phyloP scores from a whole-genome alignment of 495 filamentous ascomycete genomes.

The Aspergillus cavernicola region DNA sequence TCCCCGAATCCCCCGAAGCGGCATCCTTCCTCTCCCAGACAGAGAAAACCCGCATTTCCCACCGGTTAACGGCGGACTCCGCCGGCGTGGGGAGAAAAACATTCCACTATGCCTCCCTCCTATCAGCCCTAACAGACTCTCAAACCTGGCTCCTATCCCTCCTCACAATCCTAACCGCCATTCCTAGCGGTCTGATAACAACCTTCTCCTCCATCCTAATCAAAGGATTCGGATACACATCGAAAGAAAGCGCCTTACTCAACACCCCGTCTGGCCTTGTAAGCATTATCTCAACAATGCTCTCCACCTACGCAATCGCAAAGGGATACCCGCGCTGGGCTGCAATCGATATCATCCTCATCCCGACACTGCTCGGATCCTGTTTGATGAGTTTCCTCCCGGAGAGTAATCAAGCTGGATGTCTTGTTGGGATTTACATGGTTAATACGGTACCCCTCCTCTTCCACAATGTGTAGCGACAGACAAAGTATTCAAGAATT shows the following conservation, averaged over 20 bases:
- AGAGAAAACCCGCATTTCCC: constrained; percentile 39
- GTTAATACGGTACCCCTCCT: constrained; percentile 43
- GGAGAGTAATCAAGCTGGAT: constrained; percentile 39
- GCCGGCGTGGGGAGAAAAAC: constrained; percentile 45
- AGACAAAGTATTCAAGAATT: too few species aligned
- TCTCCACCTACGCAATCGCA: constrained; percentile 41
- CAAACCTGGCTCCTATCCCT: constrained; percentile 41
- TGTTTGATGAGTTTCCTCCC: constrained; percentile 57
- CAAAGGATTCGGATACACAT: constrained; percentile 41
- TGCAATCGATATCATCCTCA: constrained; percentile 34
- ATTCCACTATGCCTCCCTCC: constrained; percentile 32
- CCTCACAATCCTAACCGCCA: constrained; percentile 43
- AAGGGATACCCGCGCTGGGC: constrained; percentile 43
- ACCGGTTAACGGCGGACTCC: constrained; percentile 44
- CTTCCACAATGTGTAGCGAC: too few species aligned
- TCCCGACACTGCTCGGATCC: constrained; percentile 48
- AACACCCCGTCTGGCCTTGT: constrained; percentile 62
- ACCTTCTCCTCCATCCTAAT: constrained; percentile 49
- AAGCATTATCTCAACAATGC: constrained; percentile 50
- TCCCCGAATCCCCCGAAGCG: constrained; percentile 49
- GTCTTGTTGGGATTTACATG: constrained; percentile 61
- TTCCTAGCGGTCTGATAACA: constrained; percentile 49
- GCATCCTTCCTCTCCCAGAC: constrained; percentile 50
- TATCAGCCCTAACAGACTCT: constrained; percentile 39
- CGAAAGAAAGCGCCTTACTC: constrained; percentile 49